Evolutionary conservation across 2,329 filamentous ascomycete species (phyloP).

Genomic region (Penicillium expansum): DNA sequence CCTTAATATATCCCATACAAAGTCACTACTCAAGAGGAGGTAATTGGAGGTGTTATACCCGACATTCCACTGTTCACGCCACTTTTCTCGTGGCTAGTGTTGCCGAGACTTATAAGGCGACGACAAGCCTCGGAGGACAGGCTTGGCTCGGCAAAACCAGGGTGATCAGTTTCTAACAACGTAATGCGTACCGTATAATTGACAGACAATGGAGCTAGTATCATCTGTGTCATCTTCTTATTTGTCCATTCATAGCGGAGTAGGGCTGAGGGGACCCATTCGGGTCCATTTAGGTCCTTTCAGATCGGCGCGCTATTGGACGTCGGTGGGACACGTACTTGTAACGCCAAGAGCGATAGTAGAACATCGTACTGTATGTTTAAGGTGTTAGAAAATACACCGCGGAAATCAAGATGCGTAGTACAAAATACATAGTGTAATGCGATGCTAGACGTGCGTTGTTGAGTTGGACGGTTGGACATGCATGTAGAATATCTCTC

Average conservation of each 20-base stretch:
- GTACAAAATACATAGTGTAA: neutral
- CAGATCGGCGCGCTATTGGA: slow-evolving; percentile 18
- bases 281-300: slow-evolving; percentile 6
- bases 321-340: slow-evolving; percentile 13
- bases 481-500: neutral
- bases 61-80: slow-evolving; percentile 11
- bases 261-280: slow-evolving; percentile 20
- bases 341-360: neutral
- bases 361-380: neutral
- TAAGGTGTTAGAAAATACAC: neutral
- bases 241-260: slow-evolving; percentile 14
- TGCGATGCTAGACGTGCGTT: neutral
- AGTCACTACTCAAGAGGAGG: neutral
- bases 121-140: slow-evolving; percentile 27
- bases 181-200: slow-evolving; percentile 4
- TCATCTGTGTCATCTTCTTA: neutral
- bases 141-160: slow-evolving; percentile 21
- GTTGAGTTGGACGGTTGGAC: neutral
- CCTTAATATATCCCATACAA: neutral
- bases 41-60: neutral
- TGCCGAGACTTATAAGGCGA: slow-evolving; percentile 22
- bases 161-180: neutral
- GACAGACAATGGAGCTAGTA: neutral
- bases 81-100: slow-evolving; percentile 10
- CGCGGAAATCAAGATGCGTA: neutral